Conservation (phyloP, 306 rosid species). For the Elaeagnus macrophylla region DNA sequence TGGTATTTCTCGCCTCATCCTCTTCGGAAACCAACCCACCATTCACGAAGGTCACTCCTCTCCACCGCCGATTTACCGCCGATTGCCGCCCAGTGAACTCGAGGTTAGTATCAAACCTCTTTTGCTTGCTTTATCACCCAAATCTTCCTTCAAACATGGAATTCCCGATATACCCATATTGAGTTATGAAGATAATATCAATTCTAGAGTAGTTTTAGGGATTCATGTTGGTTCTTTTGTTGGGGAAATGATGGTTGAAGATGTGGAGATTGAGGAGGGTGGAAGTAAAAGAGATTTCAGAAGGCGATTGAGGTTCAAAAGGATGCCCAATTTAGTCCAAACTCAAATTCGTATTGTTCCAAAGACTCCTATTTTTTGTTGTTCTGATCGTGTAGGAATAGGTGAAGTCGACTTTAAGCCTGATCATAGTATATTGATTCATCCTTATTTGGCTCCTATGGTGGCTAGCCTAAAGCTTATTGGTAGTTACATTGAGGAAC, state of each 20-base stretch:
- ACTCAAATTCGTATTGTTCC: slow-evolving; percentile 53
- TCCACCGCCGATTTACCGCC: slow-evolving; percentile 20
- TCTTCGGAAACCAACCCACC: slow-evolving; percentile 35
- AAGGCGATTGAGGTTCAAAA: slow-evolving; percentile 79
- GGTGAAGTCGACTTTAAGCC: slow-evolving; percentile 41
- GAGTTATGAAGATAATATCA: slow-evolving; percentile 51
- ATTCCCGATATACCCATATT: slow-evolving; percentile 63
- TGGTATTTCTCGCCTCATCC: slow-evolving; percentile 51
- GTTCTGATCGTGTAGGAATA: slow-evolving; percentile 19
- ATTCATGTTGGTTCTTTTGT: slow-evolving; percentile 37
- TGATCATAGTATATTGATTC: slow-evolving; percentile 53
- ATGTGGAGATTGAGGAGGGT: slow-evolving; percentile 55
- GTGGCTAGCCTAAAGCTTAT: slow-evolving; percentile 57
- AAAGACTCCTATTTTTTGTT: neutral
- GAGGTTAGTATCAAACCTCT: slow-evolving; percentile 57
- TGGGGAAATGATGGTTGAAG: slow-evolving; percentile 84
- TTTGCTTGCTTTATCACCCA: slow-evolving; percentile 65
- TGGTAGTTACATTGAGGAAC: slow-evolving; percentile 25
- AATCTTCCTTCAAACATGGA: slow-evolving; percentile 35
- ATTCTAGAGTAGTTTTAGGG: slow-evolving; percentile 43
- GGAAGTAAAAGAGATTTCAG: slow-evolving; percentile 48
- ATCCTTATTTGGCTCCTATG: slow-evolving; percentile 77
- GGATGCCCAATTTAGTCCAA: slow-evolving; percentile 82
- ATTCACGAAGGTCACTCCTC: slow-evolving; percentile 1
- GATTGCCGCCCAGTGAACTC: slow-evolving; percentile 35